These are phyloP conservation scores for Peniophora sp. DNA, from an alignment of 1,284 basidiomycete genomes.

Conservation along the genomic window DNA sequence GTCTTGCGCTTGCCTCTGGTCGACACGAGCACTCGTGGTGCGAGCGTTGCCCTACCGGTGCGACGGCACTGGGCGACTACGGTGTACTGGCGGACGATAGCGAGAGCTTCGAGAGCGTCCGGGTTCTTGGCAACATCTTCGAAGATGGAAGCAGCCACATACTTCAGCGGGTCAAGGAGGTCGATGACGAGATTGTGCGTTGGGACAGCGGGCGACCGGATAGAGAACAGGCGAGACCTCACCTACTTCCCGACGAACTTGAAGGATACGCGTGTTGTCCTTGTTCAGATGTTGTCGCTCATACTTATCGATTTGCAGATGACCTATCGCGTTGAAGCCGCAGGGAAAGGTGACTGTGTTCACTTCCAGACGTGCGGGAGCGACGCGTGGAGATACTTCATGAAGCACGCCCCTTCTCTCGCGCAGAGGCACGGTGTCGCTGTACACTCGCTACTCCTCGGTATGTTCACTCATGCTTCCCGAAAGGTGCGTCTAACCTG, in stretches of 20 bases:
- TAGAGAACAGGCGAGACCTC: conserved; percentile 17
- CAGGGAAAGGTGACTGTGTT: conserved; percentile 25
- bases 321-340: conserved; percentile 35
- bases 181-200: conserved; percentile 29
- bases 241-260: conserved; percentile 22
- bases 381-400: conserved; percentile 2
- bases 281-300: not conserved
- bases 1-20: conserved; percentile 27
- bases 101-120: conserved; percentile 27
- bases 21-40: conserved; percentile 35
- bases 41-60: conserved; percentile 29
- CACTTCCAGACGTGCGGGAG: conserved; percentile 1
- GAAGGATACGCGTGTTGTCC: conserved; percentile 25
- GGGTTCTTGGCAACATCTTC: conserved; percentile 32
- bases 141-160: conserved; percentile 27
- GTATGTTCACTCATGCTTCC: conserved; percentile 3
- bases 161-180: conserved; percentile 20
- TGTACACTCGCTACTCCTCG: conserved; percentile 1
- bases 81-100: conserved; percentile 32
- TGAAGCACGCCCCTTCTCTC: conserved; percentile 12
- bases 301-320: conserved; percentile 20
- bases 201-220: conserved; percentile 13
- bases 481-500: no score
- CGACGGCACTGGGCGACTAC: conserved; percentile 36
- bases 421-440: conserved; percentile 1